Base-by-base conservation (phyloP, 1,139 yeast species). In the Candida anutae region DNA sequence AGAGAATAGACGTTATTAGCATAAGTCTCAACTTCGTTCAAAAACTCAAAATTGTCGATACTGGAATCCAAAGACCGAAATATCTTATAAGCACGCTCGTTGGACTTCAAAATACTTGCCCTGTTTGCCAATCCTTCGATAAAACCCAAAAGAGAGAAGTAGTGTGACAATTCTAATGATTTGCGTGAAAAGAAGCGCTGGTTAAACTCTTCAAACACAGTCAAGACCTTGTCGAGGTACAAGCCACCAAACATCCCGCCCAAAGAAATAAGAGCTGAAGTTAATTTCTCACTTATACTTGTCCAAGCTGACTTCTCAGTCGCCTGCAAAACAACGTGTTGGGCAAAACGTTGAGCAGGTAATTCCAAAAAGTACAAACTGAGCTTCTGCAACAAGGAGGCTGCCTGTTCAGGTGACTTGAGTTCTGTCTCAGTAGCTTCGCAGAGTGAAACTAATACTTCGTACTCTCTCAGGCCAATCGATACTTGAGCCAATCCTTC, bases 361-460 rank as follows among this genome's bases (percentile, higher is more conserved):
- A 77, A 58, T 33, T 74, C 83, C 29, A 70, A 42, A 26, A 85
- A 63, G 43, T 82, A 83, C 5, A 64, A 54, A 4, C 71, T 53
- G 26, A 87, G 61, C 32, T 77, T 72, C 9, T 62, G 54, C 19
- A 78, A 48, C 18, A 84, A 53, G 6, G 61, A 47, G 11, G 53
- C 48, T 2, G 82, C 87, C 32, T 77, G 77, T 5, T 46, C 49
- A 13, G 51, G 42, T 27, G 53, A 45, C 28, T 62, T 61, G 33
- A 58, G 46, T 8, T 74, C 62, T 21, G 44, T 46, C 2, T 52
- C 38, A 6, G 78, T 65, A 13, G 84, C 62, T 15, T 65, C 66
- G 30, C 83, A 73, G 16, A 85, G 54, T 0, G 94, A 84, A 28
- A 77, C 45, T 32, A 87, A 55, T 5, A 79, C 74, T 45, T 87